Evolutionary conservation across 139 green algal genomes (phyloP), one percentile per base, ranked within the genome.

Genomic region (Coccomyxa sp.): DNA sequence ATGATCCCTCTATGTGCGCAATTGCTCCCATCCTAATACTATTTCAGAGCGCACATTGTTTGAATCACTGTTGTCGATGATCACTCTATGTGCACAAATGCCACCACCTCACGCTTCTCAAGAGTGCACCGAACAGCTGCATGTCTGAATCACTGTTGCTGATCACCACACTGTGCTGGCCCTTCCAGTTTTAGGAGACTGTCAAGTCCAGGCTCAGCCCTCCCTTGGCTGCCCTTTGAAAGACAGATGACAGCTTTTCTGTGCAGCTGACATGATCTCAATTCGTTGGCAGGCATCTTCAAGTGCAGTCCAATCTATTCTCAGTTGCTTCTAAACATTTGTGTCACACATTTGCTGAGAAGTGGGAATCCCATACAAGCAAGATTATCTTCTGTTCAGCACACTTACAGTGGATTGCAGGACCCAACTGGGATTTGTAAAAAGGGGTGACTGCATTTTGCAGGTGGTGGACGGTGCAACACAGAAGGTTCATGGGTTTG

Each of bases 1-100:
- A 71, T 9, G 1, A 25, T 71, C 79, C 58, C 13, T 77, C 79
- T 77, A 77, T 77, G 79, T 82, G 63, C 18, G 63, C 63, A 51
- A 51, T 7, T 7, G 38, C 38, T 7, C 3, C 38, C 38, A 51
- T 3, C 38, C 38, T 51, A 3, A 51, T 51, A 7, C 38, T 51
- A 51, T 51, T 51, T 11, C 63, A 71, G 63, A 25, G 18, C 7
- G 18, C 63, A 28, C 63, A 9, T 1, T 28, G 1, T 25, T 11
- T 71, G 63, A 51, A 51, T 25, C 63, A 71, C 63, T 71, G 63
- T 11, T 16, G 16, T 16, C 14, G 15, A 14, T 68, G 14, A 68
- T 68, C 60, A 14, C 60, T 25, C 60, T 68, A 16, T 68, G 60
- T 14, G 60, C 60, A 68, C 14, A 68, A 16, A 14, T 25, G 15